Base-by-base conservation (phyloP, 257 asterid genomes). In the Fraxinus excelsior region DNA sequence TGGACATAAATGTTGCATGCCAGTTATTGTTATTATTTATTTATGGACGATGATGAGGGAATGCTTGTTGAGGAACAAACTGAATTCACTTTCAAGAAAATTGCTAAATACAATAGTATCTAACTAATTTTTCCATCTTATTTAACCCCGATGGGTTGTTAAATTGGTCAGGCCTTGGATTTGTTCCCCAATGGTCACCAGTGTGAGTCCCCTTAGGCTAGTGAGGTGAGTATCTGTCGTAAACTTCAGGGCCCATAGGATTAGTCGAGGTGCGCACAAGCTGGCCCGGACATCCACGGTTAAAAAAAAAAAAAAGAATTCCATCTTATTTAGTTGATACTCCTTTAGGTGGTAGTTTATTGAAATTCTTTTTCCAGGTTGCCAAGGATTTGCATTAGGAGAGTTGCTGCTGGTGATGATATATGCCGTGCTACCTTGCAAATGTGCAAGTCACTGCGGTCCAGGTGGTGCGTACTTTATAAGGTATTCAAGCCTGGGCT, bases 11-110 rank as follows among this genome's bases (percentile, higher is more conserved):
- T 18, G 6, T 51, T 51, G 60, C 8, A 51, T 3, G 60, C 60
- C 60, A 51, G 5, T 51, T 14, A 51, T 19, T 16, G 18, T 51
- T 51, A 49, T 49, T 37, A 37, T 37, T 7, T 8, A 37, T 37
- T 37, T 37, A 37, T 37, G 42, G 42, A 37, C 2, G 12, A 10
- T 37, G 42, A 53, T 53, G 23, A 6, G 64, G 23, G 26, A n/a
- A 53, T 53, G 64, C 64, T 53, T 7, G 26, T 53, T 18, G 26
- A n/a, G 64, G 64, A 53, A n/a, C 64, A 53, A 53, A n/a, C 25
- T 19, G n/a, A 53, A 3, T 25, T 53, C 64, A 19, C 26, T 53
- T 37, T 25, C 77, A 71, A 18, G 80, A 70, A 76, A 80, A 53
- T 18, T 2, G 78, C 78, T 19, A 58, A 1, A 2, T 23, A 23